phyloP scores from a whole-genome alignment of 495 filamentous ascomycete genomes.

The Trichoderma gamsii region DNA sequence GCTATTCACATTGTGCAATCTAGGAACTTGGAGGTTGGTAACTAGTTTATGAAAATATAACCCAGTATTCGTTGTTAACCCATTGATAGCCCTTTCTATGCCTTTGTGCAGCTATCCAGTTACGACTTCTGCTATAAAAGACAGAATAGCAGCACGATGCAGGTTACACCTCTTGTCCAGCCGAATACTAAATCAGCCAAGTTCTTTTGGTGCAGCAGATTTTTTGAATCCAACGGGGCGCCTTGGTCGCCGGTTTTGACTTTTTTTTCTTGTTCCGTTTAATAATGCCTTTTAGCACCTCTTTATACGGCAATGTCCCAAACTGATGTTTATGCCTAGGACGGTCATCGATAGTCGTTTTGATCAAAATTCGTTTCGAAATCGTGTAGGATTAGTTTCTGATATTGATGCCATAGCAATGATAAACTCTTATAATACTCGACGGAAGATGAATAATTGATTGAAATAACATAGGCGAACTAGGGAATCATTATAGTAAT shows the following conservation, averaged over 20 bases:
- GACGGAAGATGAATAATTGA: too few species aligned
- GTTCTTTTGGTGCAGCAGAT: conserved; percentile 11
- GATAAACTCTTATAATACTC: background rate
- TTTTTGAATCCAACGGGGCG: conserved; percentile 5
- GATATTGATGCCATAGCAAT: background rate
- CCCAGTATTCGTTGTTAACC: background rate
- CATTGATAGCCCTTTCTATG: background rate
- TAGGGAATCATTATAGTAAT: too few species aligned
- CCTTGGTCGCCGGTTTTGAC: conserved; percentile 5
- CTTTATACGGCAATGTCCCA: conserved; percentile 8
- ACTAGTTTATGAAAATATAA: background rate
- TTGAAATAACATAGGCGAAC: too few species aligned
- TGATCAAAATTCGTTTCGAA: background rate
- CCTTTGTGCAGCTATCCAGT: background rate
- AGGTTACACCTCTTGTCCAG: conserved; percentile 6
- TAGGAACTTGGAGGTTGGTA: conserved; percentile 14
- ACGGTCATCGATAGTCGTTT: conserved; percentile 12
- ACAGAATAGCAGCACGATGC: background rate
- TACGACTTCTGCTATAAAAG: background rate
- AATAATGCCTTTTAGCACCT: conserved; percentile 7
- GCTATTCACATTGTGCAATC: conserved; percentile 22
- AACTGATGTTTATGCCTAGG: conserved; percentile 12
- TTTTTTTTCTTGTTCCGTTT: background rate
- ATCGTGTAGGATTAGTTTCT: conserved; percentile 9
- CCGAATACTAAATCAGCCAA: conserved; percentile 4